Conservation (phyloP, 1,139 yeast species). For the Debaryomyces sp. region DNA sequence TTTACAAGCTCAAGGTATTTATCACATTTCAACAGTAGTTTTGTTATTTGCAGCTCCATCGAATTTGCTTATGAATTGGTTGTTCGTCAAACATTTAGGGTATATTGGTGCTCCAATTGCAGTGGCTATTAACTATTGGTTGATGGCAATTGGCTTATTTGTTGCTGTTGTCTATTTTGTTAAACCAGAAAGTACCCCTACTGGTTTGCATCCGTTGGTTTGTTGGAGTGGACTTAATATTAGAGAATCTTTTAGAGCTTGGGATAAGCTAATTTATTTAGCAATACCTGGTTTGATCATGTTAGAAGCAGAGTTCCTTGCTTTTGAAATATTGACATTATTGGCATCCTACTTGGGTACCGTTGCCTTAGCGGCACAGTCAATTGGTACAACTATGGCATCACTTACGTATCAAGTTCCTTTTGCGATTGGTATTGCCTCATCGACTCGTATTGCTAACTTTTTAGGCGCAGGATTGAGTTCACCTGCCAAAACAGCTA, state of each 20-base stretch:
- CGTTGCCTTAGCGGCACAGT: conserved; percentile 57
- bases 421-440: conserved; percentile 62
- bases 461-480: conserved; percentile 58
- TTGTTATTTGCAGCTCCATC: conserved; percentile 56
- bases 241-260: conserved; percentile 41
- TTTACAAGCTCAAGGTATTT: conserved; percentile 56
- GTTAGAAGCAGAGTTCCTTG: conserved; percentile 62
- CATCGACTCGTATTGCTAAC: conserved; percentile 61
- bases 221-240: conserved; percentile 43
- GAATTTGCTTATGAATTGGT: conserved; percentile 51
- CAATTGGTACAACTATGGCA: conserved; percentile 59
- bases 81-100: conserved; percentile 43
- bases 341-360: conserved; percentile 61
- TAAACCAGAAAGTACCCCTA: conserved; percentile 42
- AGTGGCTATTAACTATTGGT: conserved; percentile 57
- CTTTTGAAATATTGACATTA: conserved; percentile 59
- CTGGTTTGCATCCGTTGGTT: conserved; percentile 42
- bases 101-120: conserved; percentile 63
- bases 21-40: conserved; percentile 54
- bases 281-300: conserved; percentile 61
- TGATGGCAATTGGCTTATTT: conserved; percentile 53
- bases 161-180: conserved; percentile 42
- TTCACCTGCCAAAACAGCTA: conserved; percentile 46
- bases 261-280: conserved; percentile 50
- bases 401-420: conserved; percentile 56